A percentile compares a stretch with the other conserved stretches of the same genome.
Evolutionary conservation across 73 alveolate species (phyloP).

Genomic region (Paraurostyla sp.): DNA sequence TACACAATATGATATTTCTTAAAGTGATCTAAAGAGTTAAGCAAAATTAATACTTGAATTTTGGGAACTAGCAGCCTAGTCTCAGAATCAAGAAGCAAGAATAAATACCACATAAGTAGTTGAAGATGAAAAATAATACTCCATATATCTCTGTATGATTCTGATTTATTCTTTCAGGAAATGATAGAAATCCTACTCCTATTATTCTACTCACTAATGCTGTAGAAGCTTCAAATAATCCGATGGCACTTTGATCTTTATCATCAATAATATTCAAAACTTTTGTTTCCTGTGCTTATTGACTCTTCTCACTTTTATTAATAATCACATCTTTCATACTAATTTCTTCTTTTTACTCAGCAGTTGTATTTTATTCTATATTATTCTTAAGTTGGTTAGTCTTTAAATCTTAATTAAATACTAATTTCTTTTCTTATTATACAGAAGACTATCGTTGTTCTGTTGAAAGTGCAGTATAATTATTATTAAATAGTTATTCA

Average conservation of each 20-base stretch:
- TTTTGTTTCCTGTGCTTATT: no score
- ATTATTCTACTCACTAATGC: background rate
- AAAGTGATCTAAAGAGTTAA: background rate
- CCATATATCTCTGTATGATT: background rate
- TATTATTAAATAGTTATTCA: no score
- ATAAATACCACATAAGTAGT: background rate
- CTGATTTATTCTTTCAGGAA: background rate
- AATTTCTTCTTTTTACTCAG: no score
- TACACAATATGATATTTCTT: background rate
- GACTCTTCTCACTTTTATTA: no score
- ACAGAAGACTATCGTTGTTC: no score
- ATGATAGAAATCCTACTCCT: background rate
- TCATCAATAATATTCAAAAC: no score
- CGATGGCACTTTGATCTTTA: background rate
- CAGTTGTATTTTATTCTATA: no score
- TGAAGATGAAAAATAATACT: background rate
- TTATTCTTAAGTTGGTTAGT: no score
- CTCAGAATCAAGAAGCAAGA: background rate
- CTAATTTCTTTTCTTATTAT: no score
- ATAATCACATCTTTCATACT: no score
- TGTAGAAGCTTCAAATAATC: background rate
- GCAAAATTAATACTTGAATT: background rate
- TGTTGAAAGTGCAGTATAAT: no score
- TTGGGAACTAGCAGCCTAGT: background rate
- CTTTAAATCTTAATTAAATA: no score